Evolutionary conservation across 495 filamentous ascomycete genomes (phyloP).

Genomic region (Penicillium goetzii): DNA sequence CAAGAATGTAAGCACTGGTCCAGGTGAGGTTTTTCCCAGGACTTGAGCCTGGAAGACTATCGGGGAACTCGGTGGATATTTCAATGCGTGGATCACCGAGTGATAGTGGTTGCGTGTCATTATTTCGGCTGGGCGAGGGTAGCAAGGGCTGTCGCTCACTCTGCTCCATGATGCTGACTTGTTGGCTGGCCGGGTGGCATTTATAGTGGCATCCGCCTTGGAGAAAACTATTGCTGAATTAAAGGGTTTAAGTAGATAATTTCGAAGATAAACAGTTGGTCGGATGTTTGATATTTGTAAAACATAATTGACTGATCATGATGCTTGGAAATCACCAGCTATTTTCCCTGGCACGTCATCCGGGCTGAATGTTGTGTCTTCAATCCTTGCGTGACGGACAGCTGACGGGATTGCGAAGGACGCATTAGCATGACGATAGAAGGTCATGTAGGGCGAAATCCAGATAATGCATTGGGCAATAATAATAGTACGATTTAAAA

Average conservation of each 20-base stretch:
- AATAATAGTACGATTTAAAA: not conserved
- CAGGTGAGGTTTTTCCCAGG: constrained; percentile 54
- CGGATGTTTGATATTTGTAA: not conserved
- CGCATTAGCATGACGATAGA: constrained; percentile 6
- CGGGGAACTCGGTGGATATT: constrained; percentile 4
- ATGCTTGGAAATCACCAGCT: constrained; percentile 37
- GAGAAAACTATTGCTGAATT: not conserved
- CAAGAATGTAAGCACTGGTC: constrained; percentile 73
- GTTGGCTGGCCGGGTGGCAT: not conserved
- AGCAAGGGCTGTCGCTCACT: constrained; percentile 38
- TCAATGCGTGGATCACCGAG: constrained; percentile 5
- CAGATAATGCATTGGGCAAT: not conserved
- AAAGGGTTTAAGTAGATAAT: not conserved
- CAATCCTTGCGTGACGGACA: constrained; percentile 14
- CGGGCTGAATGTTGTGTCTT: constrained; percentile 33
- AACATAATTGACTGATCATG: not conserved
- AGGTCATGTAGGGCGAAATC: not conserved
- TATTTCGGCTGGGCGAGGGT: constrained; percentile 14
- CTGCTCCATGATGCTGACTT: constrained; percentile 22
- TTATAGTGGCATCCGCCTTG: not conserved
- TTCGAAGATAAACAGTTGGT: not conserved
- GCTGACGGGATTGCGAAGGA: constrained; percentile 11
- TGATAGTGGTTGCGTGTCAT: constrained; percentile 7
- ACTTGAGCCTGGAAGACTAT: constrained; percentile 22
- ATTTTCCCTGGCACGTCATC: constrained; percentile 38